Base-by-base conservation (phyloP, 306 rosid genomes). In the Malus sieversii region DNA sequence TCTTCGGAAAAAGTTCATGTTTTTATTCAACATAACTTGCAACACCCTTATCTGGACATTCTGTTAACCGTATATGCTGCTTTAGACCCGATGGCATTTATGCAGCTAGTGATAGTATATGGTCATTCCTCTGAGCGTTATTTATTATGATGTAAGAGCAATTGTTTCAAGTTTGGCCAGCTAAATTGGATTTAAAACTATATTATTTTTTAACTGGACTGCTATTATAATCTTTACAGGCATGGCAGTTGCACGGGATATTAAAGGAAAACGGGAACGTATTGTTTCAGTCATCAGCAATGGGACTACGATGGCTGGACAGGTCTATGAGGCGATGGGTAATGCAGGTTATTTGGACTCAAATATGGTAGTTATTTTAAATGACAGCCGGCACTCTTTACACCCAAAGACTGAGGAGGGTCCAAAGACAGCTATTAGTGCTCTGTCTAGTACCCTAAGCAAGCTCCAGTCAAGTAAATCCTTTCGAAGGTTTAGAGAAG, bases 191-290 rank as follows among this genome's bases (percentile, higher is more conserved):
- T 55, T 6, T 33, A 55, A 14, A 72, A 33, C 23, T 27, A 12
- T 35, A 22, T 22, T 19, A 35, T 38, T 14, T 22, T 38, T 57
- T 4, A 58, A 22, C 55, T 15, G 53, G 10, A 40, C 10, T 9
- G 35, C 16, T 2, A 35, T 66, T 66, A 66, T 66, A 66, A 66
- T 38, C 48, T 35, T 35, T 84, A 76, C 79, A 94, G 98, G 98
- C 71, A 88, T 94, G 98, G 98, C 98, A 33, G 82, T 91, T 69
- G 97, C 98, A 4, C 89, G 98, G 65, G 98, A 94, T 79, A 78
- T 90, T 30, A 94, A 90, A 77, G 97, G 98, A 75, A 91, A 92
- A 73, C 84, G 88, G 79, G 97, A 94, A 68, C 86, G 87, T 51
- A 40, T 92, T 75, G 93, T 92, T 67, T 79, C 96, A 29, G 88